Evolutionary conservation across 169 alveolate genomes (phyloP).

Genomic region (Cryptosporidium meleagridis): DNA sequence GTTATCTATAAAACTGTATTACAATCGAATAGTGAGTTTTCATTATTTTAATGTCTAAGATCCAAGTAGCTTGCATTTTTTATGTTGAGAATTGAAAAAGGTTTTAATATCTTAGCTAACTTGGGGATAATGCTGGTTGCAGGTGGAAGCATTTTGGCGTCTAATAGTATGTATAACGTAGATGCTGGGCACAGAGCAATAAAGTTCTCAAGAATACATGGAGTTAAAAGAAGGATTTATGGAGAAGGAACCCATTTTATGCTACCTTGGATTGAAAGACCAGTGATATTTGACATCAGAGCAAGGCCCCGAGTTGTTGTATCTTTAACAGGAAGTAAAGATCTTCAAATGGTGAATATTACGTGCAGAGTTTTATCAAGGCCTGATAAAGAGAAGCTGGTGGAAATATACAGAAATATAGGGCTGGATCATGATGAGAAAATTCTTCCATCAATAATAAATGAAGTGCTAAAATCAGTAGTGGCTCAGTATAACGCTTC

Average conservation of each 20-base stretch:
- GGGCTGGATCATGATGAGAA: conserved; percentile 94
- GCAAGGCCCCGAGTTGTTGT: conserved; percentile 92
- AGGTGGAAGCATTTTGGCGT: conserved; percentile 2
- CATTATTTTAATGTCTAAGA: background rate
- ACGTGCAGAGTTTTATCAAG: conserved; percentile 95
- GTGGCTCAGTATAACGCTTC: conserved; percentile 97
- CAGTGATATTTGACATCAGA: conserved; percentile 93
- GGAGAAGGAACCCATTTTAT: conserved; percentile 97
- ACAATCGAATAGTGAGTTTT: background rate
- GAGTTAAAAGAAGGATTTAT: conserved; percentile 79
- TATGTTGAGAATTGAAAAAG: background rate
- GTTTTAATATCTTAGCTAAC: background rate
- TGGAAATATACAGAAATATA: conserved; percentile 85
- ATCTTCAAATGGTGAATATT: conserved; percentile 93
- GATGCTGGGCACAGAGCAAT: conserved; percentile 96
- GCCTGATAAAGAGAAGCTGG: conserved; percentile 89
- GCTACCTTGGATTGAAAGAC: conserved; percentile 95
- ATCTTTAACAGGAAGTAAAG: conserved; percentile 94
- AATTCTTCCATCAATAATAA: conserved; percentile 96
- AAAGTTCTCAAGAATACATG: conserved; percentile 88
- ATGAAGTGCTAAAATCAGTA: conserved; percentile 95
- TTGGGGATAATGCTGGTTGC: conserved; percentile 15
- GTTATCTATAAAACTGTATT: background rate
- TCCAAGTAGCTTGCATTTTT: background rate
- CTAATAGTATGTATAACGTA: conserved; percentile 83